Evolutionary conservation across 306 rosid genomes (phyloP), one percentile per base, ranked within the genome.

Genomic region (Hippophae tibetana): DNA sequence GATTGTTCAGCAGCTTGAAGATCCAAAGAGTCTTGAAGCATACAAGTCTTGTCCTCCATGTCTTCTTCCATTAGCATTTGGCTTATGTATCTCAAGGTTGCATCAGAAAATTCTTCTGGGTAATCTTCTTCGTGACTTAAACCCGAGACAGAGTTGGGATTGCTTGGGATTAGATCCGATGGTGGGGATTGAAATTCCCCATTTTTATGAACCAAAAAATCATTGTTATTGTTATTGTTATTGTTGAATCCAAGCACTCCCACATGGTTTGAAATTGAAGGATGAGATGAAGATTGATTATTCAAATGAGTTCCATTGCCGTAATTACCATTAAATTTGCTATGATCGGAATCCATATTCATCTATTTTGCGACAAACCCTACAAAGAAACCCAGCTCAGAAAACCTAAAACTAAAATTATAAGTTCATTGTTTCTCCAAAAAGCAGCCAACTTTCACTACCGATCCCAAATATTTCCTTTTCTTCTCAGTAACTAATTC

Each of bases 21-120:
- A 74, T 88, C 97, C 72, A 88, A 73, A 67, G 99, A 92, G 71
- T 86, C 95, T 67, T 88, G 90, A 66, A 80, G 85, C 90, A 82
- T 83, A 64, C 93, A 83, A 43, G 83, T 74, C 79, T 78, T 88
- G 48, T 86, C 99, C 68, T 88, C 99, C 81, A 86, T 69, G 62
- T 88, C 99, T 73, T 88, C 97, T 64, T 93, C 97, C 99, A 93
- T 93, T 13, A 93, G 99, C 64, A 88, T 93, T 78, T 86, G 93
- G 77, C 58, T 86, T 54, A 93, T 93, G 76, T 80, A 93, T 8
- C 67, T 65, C 80, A 93, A 82, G 74, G 86, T 79, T 3, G 76
- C 70, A 84, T 93, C 95, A 14, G 97, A 86, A 76, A 93, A 93
- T 50, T 88, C 95, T 70, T 93, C 99, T 2, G 69, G 79, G 25